phyloP scores from a whole-genome alignment of 805 yeast genomes.

The Candida lessepsii region DNA sequence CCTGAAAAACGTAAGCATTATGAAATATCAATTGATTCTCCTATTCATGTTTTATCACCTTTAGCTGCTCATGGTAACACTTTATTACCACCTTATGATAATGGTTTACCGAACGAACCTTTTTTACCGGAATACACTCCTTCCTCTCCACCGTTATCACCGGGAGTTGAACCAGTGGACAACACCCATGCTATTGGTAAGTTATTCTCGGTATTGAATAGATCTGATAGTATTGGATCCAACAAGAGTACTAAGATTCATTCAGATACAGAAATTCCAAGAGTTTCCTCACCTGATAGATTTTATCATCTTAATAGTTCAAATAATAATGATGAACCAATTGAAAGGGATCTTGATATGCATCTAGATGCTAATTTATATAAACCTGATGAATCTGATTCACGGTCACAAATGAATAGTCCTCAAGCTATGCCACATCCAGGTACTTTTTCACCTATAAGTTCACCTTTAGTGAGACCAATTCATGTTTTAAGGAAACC shows the following conservation, averaged over 20 bases:
- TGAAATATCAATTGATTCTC: conserved; percentile 93
- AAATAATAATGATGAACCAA: conserved; percentile 30
- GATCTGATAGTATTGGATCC: conserved; percentile 6
- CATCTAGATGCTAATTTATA: conserved; percentile 49
- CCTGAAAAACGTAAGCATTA: conserved; percentile 76
- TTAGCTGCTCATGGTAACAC: conserved; percentile 81
- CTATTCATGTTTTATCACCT: conserved; percentile 77
- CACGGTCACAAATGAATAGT: conserved; percentile 44
- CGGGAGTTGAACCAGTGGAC: conserved; percentile 52
- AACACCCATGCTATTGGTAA: conserved; percentile 15
- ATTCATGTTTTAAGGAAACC: conserved; percentile 55
- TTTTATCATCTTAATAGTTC: conserved; percentile 30
- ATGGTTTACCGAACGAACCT: conserved; percentile 12
- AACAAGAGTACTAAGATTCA: not conserved
- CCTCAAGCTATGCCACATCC: conserved; percentile 64
- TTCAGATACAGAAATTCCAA: conserved; percentile 1
- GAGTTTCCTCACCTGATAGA: conserved; percentile 8
- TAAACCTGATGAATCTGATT: conserved; percentile 45
- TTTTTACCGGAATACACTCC: conserved; percentile 26
- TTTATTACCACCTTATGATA: conserved; percentile 67
- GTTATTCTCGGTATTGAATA: conserved; percentile 16
- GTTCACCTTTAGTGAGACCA: conserved; percentile 44
- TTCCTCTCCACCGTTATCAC: conserved; percentile 51
- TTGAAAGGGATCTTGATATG: conserved; percentile 37
- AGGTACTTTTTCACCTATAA: conserved; percentile 42